These are phyloP conservation scores for Murraya koenigii DNA, from an alignment of 345 rosid species.

Conservation along the genomic window DNA sequence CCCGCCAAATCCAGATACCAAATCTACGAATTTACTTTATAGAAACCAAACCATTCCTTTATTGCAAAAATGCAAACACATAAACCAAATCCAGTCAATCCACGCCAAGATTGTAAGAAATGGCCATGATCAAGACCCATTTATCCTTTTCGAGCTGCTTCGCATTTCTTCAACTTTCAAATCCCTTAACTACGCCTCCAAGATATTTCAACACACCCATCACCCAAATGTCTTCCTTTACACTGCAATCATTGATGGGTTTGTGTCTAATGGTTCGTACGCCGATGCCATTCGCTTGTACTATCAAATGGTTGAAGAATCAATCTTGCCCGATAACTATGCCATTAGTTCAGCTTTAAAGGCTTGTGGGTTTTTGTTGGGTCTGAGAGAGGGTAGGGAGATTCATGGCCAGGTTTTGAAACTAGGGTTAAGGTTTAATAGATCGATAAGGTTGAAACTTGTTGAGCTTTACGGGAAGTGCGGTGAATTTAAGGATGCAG, in stretches of 20 bases:
- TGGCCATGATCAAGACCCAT: constrained; percentile 44
- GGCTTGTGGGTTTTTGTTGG: constrained; percentile 37
- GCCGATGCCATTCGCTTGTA: constrained; percentile 44
- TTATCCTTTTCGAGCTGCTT: constrained; percentile 57
- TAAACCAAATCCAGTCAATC: constrained; percentile 28
- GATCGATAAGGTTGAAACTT: constrained; percentile 44
- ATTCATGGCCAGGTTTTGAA: constrained; percentile 58
- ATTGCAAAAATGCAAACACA: constrained; percentile 31
- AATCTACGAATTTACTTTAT: background rate
- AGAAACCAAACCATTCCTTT: constrained; percentile 25
- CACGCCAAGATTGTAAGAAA: constrained; percentile 49
- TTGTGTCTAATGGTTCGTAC: constrained; percentile 37
- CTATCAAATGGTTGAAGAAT: constrained; percentile 36
- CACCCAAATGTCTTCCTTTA: constrained; percentile 53
- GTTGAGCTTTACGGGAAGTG: constrained; percentile 47
- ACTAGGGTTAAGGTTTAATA: constrained; percentile 44
- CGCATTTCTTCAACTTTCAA: constrained; percentile 40
- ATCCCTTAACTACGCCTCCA: constrained; percentile 45
- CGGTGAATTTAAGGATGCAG: constrained; percentile 36
- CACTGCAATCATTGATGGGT: constrained; percentile 61
- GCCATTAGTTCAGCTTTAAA: constrained; percentile 46
- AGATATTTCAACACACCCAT: constrained; percentile 35
- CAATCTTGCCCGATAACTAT: constrained; percentile 47
- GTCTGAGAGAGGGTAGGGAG: constrained; percentile 35
- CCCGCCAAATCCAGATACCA: constrained; percentile 18